Evolutionary conservation across 768 basidiomycete species (phyloP).

Genomic region (Rhodotorula toruloides): DNA sequence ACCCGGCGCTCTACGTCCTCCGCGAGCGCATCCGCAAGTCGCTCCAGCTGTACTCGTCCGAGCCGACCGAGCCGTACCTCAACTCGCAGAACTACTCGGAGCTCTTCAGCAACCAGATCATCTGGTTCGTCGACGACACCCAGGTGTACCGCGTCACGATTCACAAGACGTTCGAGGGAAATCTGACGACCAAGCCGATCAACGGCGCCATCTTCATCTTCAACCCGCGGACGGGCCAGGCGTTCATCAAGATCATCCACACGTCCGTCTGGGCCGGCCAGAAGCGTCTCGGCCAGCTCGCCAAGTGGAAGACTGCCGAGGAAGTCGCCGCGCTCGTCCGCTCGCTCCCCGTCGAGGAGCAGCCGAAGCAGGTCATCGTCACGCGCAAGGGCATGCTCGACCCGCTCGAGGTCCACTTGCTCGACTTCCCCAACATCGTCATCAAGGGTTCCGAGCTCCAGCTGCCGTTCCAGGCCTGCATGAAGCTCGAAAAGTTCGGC

Average conservation of each 20-base stretch:
- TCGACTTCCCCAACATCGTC: conserved; percentile 99
- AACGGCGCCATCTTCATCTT: conserved; percentile 99
- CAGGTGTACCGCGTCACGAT: conserved; percentile 99
- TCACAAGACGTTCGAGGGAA: conserved; percentile 99
- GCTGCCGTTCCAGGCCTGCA: conserved; percentile 97
- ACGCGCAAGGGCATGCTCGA: conserved; percentile 99
- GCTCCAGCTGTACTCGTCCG: conserved; percentile 94
- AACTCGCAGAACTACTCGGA: conserved; percentile 71
- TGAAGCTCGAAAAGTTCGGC: conserved; percentile 99
- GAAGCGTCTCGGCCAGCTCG: conserved; percentile 97
- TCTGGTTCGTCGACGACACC: conserved; percentile 97
- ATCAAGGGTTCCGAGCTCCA: conserved; percentile 99
- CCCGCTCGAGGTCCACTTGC: conserved; percentile 87
- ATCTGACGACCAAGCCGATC: conserved; percentile 98
- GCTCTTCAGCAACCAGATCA: conserved; percentile 69
- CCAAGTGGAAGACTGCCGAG: conserved; percentile 99
- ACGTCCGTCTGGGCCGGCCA: conserved; percentile 99
- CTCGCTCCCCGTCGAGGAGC: conserved; percentile 98
- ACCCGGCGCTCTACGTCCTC: conserved; percentile 92
- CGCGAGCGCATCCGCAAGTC: conserved; percentile 99
- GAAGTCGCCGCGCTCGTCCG: conserved; percentile 97
- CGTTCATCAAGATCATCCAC: conserved; percentile 98
- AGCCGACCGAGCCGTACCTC: conserved; percentile 97
- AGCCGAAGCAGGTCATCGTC: conserved; percentile 99
- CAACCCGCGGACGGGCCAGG: conserved; percentile 95